A percentile compares a stretch with the other conserved stretches of the same genome.
Evolutionary conservation across 108 stramenopile species (phyloP).

Genomic region (Skeletonema costatum): DNA sequence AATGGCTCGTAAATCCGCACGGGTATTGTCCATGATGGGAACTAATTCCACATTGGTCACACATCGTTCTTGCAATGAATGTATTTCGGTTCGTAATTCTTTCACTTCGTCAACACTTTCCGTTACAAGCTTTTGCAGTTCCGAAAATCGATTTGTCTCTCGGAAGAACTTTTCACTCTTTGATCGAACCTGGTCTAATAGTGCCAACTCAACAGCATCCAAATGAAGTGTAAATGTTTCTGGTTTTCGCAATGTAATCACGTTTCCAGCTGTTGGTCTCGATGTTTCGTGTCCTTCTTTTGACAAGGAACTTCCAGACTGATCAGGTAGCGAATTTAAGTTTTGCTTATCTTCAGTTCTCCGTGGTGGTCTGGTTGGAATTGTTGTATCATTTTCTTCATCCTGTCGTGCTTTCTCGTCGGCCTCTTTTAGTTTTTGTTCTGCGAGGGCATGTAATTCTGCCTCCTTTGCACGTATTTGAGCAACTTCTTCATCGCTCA

Average conservation of each 20-base stretch:
- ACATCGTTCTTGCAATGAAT: constrained; percentile 53
- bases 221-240: constrained; percentile 71
- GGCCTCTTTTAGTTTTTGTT: constrained; percentile 47
- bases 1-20: constrained; percentile 60
- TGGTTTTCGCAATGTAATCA: constrained; percentile 64
- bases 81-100: constrained; percentile 48
- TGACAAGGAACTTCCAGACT: constrained; percentile 22
- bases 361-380: constrained; percentile 8
- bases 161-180: constrained; percentile 82
- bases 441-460: constrained; percentile 45
- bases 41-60: constrained; percentile 63
- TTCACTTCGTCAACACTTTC: constrained; percentile 70
- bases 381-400: constrained; percentile 32
- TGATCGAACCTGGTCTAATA: constrained; percentile 80
- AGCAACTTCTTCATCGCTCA: constrained; percentile 48
- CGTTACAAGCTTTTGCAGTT: constrained; percentile 68
- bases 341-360: constrained; percentile 4
- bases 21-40: constrained; percentile 55
- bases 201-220: constrained; percentile 78
- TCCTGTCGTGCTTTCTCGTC: constrained; percentile 41
- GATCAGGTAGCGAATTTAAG: constrained; percentile 12
- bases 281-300: constrained; percentile 40
- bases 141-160: constrained; percentile 83
- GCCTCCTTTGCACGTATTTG: constrained; percentile 47
- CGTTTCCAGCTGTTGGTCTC: constrained; percentile 45